These are phyloP conservation scores for Picea abies DNA, from an alignment of 83 land plant genomes.

Conservation along the genomic window DNA sequence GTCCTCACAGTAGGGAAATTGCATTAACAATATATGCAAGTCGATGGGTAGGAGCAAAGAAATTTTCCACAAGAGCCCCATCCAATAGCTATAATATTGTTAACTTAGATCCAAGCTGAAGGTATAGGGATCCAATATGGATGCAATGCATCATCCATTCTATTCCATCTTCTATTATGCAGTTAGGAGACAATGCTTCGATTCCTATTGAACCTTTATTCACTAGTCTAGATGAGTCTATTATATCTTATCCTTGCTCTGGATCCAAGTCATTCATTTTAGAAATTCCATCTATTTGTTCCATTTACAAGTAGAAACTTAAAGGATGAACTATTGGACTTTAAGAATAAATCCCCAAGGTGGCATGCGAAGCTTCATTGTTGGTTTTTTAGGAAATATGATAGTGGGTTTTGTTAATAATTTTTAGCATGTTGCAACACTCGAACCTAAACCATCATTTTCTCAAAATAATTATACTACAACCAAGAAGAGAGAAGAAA, in stretches of 20 bases:
- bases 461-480: constrained; percentile 20
- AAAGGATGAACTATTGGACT: constrained; percentile 54
- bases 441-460: constrained; percentile 31
- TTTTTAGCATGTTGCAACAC: constrained; percentile 71
- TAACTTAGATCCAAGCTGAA: constrained; percentile 40
- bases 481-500: too few relatives aligned
- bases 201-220: background rate
- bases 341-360: constrained; percentile 80
- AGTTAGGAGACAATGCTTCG: constrained; percentile 15
- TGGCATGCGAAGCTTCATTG: constrained; percentile 87
- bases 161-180: constrained; percentile 25
- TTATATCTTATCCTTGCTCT: constrained; percentile 7
- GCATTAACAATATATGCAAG: constrained; percentile 17
- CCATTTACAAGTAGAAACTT: background rate
- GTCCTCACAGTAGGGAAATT: constrained; percentile 21
- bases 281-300: background rate
- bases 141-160: constrained; percentile 44
- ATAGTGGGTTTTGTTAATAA: constrained; percentile 78
- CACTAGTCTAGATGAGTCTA: background rate
- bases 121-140: constrained; percentile 39
- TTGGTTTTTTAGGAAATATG: constrained; percentile 73
- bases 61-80: constrained; percentile 29
- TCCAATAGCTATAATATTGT: constrained; percentile 15
- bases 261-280: background rate
- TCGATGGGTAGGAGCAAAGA: constrained; percentile 25